Percentiles rank a stretch among this genome's conserved stretches.
Evolutionary conservation across 108 stramenopile species (phyloP).

Genomic region (Schizochytrium sp.): DNA sequence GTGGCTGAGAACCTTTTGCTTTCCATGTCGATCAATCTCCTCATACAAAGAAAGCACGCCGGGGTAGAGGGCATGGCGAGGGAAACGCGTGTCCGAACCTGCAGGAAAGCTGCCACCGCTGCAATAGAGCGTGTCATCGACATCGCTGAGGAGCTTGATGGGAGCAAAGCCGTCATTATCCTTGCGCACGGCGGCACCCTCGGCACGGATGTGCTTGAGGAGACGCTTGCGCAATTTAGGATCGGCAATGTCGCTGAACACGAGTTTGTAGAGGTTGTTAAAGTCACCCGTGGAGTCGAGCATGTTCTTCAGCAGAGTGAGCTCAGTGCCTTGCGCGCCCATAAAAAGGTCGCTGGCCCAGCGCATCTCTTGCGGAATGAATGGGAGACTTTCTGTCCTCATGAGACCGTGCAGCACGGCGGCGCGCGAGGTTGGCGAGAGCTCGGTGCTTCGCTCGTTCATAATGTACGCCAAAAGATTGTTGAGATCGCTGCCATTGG

Average conservation of each 20-base stretch:
- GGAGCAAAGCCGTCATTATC: slow-evolving; percentile 15
- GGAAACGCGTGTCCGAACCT: slow-evolving; percentile 13
- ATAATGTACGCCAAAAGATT: neutral
- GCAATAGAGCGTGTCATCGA: slow-evolving; percentile 51
- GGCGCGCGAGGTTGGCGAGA: slow-evolving; percentile 23
- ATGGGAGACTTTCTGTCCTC: slow-evolving; percentile 15
- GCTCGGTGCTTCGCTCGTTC: neutral
- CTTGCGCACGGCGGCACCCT: slow-evolving; percentile 28
- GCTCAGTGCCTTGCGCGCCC: slow-evolving; percentile 35
- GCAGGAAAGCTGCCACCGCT: slow-evolving; percentile 40
- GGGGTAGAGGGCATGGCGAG: slow-evolving; percentile 38
- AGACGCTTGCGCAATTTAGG: slow-evolving; percentile 27
- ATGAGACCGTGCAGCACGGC: slow-evolving; percentile 49
- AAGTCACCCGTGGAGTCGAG: slow-evolving; percentile 52
- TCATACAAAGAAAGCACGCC: slow-evolving; percentile 50
- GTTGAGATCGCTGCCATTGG: slow-evolving; percentile 20
- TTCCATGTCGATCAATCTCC: slow-evolving; percentile 41
- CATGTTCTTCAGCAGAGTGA: slow-evolving; percentile 46
- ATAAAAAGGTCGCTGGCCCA: slow-evolving; percentile 36
- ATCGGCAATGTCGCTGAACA: slow-evolving; percentile 41
- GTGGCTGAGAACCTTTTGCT: neutral
- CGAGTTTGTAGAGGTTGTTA: slow-evolving; percentile 47
- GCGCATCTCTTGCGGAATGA: slow-evolving; percentile 11
- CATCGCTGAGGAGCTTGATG: slow-evolving; percentile 51
- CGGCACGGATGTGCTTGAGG: slow-evolving; percentile 43